Conservation (phyloP, 164 flowering plant genomes). For the Platanus orientalis region DNA sequence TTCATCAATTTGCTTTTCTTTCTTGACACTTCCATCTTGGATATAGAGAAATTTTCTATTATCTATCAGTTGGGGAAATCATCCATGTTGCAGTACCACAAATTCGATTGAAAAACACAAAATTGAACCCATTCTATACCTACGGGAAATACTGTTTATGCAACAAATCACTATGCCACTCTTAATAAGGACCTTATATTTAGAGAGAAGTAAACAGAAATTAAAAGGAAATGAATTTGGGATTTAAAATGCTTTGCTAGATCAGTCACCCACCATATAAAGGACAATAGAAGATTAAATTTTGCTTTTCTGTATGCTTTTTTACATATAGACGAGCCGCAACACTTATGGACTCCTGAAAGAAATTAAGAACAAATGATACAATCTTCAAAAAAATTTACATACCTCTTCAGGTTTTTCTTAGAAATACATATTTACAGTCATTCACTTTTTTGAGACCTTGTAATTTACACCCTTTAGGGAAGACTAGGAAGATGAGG, state of each 20-base stretch:
- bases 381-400: conserved; percentile 10
- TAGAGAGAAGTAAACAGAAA: neutral
- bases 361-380: neutral
- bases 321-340: too few relatives aligned
- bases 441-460: conserved; percentile 14
- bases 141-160: too few relatives aligned
- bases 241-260: neutral
- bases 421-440: neutral
- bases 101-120: too few relatives aligned
- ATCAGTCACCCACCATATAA: neutral
- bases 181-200: neutral
- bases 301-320: too few relatives aligned
- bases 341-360: neutral
- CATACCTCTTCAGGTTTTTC: conserved; percentile 7
- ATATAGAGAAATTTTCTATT: too few relatives aligned
- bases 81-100: too few relatives aligned
- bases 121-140: too few relatives aligned
- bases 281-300: neutral
- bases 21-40: too few relatives aligned
- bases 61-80: too few relatives aligned
- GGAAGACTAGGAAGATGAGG: conserved; percentile 34
- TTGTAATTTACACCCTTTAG: conserved; percentile 14
- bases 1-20: too few relatives aligned
- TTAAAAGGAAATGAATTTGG: neutral
- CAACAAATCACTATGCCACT: neutral